Evolutionary conservation across 768 basidiomycete species (phyloP).

Genomic region (Infundibulicybe gibba): DNA sequence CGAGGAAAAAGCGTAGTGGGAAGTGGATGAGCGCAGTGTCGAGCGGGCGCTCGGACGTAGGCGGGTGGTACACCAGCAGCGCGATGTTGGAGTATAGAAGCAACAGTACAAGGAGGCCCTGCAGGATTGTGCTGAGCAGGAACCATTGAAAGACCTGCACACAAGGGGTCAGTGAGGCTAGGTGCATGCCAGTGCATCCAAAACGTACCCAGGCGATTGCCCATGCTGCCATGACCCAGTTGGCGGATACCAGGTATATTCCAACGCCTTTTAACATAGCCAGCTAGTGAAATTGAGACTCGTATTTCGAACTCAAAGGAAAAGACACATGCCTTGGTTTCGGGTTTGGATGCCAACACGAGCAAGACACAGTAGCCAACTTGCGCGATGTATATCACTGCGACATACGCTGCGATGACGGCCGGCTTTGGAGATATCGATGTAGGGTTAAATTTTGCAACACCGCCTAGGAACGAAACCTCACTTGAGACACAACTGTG

Average conservation of each 20-base stretch:
- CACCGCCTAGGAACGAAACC: constrained; percentile 30
- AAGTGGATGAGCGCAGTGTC: constrained; percentile 86
- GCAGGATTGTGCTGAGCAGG: constrained; percentile 67
- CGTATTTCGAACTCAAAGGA: not conserved
- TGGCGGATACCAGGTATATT: constrained; percentile 67
- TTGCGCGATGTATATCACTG: constrained; percentile 59
- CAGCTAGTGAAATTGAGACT: constrained; percentile 29
- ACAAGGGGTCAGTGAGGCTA: not conserved
- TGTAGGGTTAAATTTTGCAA: constrained; percentile 56
- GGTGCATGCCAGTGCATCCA: not conserved
- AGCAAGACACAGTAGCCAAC: constrained; percentile 84
- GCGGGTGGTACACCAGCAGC: constrained; percentile 69
- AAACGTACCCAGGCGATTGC: constrained; percentile 66
- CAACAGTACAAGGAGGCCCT: constrained; percentile 65
- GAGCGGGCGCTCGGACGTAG: constrained; percentile 55
- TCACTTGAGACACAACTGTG: not conserved
- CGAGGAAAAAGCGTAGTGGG: constrained; percentile 71
- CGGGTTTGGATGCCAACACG: constrained; percentile 62
- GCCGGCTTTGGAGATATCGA: constrained; percentile 65
- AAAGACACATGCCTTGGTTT: constrained; percentile 64
- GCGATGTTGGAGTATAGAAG: constrained; percentile 79
- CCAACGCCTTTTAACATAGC: constrained; percentile 81
- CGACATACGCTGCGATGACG: constrained; percentile 58
- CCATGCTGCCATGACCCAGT: constrained; percentile 81
- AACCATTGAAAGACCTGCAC: constrained; percentile 73